These are phyloP conservation scores for Meredithiella fracta DNA, from an alignment of 2,329 filamentous ascomycete genomes.

Conservation along the genomic window DNA sequence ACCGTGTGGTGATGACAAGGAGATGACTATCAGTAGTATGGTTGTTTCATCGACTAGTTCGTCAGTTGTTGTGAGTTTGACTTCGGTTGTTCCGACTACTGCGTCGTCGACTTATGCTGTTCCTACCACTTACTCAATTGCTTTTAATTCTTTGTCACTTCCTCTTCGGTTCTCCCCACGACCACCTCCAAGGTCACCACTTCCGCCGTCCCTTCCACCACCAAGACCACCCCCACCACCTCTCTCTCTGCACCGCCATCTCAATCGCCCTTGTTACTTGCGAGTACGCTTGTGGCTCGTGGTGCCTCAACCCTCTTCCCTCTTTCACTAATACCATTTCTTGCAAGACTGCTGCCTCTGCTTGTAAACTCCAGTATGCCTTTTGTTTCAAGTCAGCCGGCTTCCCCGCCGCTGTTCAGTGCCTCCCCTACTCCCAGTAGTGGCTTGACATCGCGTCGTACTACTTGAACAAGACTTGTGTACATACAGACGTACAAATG, in stretches of 20 bases:
- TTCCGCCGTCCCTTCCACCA: conserved; percentile 16
- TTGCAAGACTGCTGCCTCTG: conserved; percentile 28
- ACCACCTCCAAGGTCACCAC: conserved; percentile 7
- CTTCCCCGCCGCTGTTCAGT: conserved; percentile 32
- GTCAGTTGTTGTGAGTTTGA: conserved; percentile 13
- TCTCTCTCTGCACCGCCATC: conserved; percentile 29
- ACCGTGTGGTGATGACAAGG: conserved; percentile 25
- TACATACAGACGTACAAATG: no score
- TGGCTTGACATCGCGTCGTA: conserved; percentile 30
- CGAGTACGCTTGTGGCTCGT: conserved; percentile 38
- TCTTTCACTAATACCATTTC: conserved; percentile 26
- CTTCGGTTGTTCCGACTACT: conserved; percentile 15
- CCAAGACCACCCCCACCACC: conserved; percentile 23
- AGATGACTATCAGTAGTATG: conserved; percentile 16
- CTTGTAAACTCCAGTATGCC: conserved; percentile 30
- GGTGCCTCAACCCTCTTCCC: conserved; percentile 35
- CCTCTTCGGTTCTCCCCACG: conserved; percentile 1
- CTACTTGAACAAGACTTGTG: conserved; percentile 25
- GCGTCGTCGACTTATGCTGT: conserved; percentile 14
- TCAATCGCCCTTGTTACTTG: conserved; percentile 29
- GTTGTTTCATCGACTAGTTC: conserved; percentile 13
- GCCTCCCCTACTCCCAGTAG: conserved; percentile 35
- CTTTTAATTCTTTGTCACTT: not conserved
- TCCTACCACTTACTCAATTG: not conserved
- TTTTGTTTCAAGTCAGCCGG: conserved; percentile 37